Conservation (phyloP, 2,329 filamentous ascomycete genomes). For the Emmonsiellopsis sp. region DNA sequence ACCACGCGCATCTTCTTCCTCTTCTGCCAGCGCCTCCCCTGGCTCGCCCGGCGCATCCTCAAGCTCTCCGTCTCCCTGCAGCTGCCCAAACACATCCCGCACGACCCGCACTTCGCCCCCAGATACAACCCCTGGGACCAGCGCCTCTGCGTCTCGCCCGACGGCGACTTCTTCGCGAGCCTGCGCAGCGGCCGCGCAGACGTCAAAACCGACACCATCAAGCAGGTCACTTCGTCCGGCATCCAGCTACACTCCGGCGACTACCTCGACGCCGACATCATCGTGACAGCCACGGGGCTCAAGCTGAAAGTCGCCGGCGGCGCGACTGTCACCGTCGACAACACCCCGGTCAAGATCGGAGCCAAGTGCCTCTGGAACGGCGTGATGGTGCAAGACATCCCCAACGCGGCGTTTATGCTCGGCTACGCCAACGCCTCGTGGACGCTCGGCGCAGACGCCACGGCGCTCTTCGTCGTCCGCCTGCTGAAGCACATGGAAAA, state of each 20-base stretch:
- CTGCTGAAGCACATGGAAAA: slow-evolving; percentile 24
- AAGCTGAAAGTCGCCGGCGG: slow-evolving; percentile 31
- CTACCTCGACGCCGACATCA: slow-evolving; percentile 31
- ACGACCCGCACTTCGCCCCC: slow-evolving; percentile 56
- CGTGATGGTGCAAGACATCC: slow-evolving; percentile 35
- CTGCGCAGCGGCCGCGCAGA: slow-evolving; percentile 42
- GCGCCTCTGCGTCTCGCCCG: slow-evolving; percentile 60
- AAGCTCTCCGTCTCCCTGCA: slow-evolving; percentile 35
- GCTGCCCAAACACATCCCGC: slow-evolving; percentile 45
- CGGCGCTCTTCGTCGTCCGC: slow-evolving; percentile 29
- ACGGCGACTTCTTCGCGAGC: slow-evolving; percentile 49
- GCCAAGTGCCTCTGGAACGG: slow-evolving; percentile 36
- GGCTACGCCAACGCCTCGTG: slow-evolving; percentile 37
- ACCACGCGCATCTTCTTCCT: slow-evolving; percentile 42
- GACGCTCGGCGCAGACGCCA: slow-evolving; percentile 37
- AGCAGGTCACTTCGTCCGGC: slow-evolving; percentile 38
- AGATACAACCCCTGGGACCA: slow-evolving; percentile 62
- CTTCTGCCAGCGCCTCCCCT: slow-evolving; percentile 46
- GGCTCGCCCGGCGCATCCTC: slow-evolving; percentile 39
- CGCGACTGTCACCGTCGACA: slow-evolving; percentile 27
- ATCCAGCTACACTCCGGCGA: slow-evolving; percentile 41
- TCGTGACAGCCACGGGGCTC: slow-evolving; percentile 37
- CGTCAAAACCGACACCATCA: slow-evolving; percentile 48
- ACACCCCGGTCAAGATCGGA: slow-evolving; percentile 20
- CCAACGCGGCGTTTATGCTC: slow-evolving; percentile 32